Base-by-base conservation (phyloP, 2,329 filamentous ascomycete species). In the Xylaria sp. region DNA sequence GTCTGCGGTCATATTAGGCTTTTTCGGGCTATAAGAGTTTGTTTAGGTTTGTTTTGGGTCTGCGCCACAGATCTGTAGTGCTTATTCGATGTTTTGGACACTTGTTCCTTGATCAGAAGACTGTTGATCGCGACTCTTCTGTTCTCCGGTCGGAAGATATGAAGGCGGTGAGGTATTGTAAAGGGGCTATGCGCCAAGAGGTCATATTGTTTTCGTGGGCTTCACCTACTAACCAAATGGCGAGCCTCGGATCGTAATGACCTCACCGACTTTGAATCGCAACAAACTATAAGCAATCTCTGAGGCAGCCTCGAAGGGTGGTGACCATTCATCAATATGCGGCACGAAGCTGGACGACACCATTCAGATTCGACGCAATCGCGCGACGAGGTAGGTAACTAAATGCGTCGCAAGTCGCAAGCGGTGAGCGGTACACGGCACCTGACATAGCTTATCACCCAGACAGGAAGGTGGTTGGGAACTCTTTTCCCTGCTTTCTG, bases 231-330 rank as follows among this genome's bases (percentile, higher is more conserved):
- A 46, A 39, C 46, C 28, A 46, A 65, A 65, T 34, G 41, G 44
- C 20, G 44, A 57, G 52, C 50, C 50, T 60, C n/a, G n/a, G 4
- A 39, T 4, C n/a, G 44, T 23, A 23, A 56, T 52, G 62, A 44
- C 41, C 44, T 68, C 66, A 68, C 66, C 66, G 66, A 68, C 66
- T 65, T 31, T 52, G 8, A 4, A n/a, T 10, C 10, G 8, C 18
- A 28, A n/a, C 31, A 15, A 2, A n/a, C 7, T 23, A 31, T 18
- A n/a, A 1, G n/a, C 20, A 23, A 37, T 13, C 1, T 54, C 34
- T 12, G 34, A 44, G 55, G 23, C 28, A 60, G 37, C 37, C 50
- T 64, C 7, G 23, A 48, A 28, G n/a, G 18, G 13, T 37, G 44
- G 23, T 48, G 15, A n/a, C 25, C 7, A 9, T 7, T 28, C 4